Evolutionary conservation across 2,329 filamentous ascomycete species (phyloP), one percentile per base, ranked within the genome.

Genomic region (Arthrobotrys sphaeroides): DNA sequence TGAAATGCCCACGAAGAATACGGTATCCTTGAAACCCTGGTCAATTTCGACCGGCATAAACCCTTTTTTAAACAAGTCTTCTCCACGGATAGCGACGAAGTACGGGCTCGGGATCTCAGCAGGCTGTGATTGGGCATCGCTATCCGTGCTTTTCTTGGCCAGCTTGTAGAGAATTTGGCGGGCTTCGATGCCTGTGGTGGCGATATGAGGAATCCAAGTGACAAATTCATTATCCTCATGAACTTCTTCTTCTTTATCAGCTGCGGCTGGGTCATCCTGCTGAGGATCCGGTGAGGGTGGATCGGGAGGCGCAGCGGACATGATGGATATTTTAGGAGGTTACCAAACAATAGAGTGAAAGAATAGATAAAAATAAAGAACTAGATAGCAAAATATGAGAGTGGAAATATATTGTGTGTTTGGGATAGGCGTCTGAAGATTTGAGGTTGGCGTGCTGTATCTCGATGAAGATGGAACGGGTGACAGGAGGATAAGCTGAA

Each of bases 161-260:
- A 60, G 55, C 12, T 20, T 60, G 6, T 60, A 60, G 10, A 60
- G 22, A 31, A 60, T 60, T 9, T 60, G 55, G 3, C 20, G 33
- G 5, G 55, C 43, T 31, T 42, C 55, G n/a, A 43, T 5, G n/a
- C 36, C 55, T 12, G 31, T 31, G 7, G 20, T 1, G 18, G 38
- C 13, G 9, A 60, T 33, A 18, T 60, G 33, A 10, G 55, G 55
- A 31, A 60, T 20, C 55, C 55, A 60, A 10, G 55, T 60, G 9
- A 22, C n/a, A 9, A 45, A 12, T 45, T 60, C 55, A 5, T 43
- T 1, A 7, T 60, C 20, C 5, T 28, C 22, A 5, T 43, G 36
- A 0, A 16, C 55, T 13, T 60, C 55, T 18, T 18, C 12, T n/a
- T 2, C 38, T n/a, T 42, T 26, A 26, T 12, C 55, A 12, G 43